Evolutionary conservation across 192 early-diverging fungal genomes (phyloP), one percentile per base, ranked within the genome.

Genomic region (Podila epigama): DNA sequence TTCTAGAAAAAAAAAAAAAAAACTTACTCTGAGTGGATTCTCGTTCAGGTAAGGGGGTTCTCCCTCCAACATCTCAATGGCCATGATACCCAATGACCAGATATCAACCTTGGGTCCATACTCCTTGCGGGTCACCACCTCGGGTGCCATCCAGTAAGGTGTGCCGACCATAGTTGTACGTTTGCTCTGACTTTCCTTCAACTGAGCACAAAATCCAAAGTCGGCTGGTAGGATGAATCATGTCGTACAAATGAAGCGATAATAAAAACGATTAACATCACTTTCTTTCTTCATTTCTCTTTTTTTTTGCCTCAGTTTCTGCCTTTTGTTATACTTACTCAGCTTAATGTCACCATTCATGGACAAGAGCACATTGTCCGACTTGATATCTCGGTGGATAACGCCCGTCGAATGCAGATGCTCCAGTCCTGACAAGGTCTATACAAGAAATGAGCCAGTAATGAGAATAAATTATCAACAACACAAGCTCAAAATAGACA

Each of bases 131-230:
- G 86, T 94, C 25, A 98, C 94, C 3, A 98, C 96, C 80, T 98
- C 97, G 27, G 97, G 97, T 16, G 97, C 94, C 97, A 98, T 98
- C 96, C 96, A 97, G 85, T 94, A 98, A 9, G 95, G 93, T 31
- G 96, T 97, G 39, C 90, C 86, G 10, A 86, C 92, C 89, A 96
- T 89, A 13, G 93, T 94, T 1, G 88, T 87, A 44, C 94, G 81
- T 77, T 96, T 93, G 31, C 68, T 75, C 20, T 83, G 73, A 20
- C 85, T 82, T 31, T 88, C 89, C 59, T 85, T 89, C 20, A 94
- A 78, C 66, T 91, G 86, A n/a, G 94, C 94, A 79, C 92, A 93
- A 68, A 91, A 94, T 34, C 93, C 94, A 69, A 96, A 96, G 82
- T 96, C 94, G 48, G 92, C 90, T 91, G 79, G 58, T 52, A 51